These are phyloP conservation scores for Diaporthe helianthi DNA, from an alignment of 2,329 filamentous ascomycete species.

Conservation along the genomic window DNA sequence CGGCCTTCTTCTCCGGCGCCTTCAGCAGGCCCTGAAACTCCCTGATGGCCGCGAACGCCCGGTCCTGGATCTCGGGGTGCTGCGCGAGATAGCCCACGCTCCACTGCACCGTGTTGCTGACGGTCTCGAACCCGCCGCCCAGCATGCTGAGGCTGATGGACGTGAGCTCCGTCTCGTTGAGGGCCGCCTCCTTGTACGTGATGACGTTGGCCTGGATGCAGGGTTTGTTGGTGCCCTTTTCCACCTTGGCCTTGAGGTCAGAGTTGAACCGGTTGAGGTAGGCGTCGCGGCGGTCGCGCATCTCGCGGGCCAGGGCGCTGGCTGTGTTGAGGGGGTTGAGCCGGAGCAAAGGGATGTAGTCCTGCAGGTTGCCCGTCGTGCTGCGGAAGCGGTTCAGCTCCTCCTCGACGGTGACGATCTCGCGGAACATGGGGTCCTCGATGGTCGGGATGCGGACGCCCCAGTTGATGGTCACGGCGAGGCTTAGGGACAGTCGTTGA, in stretches of 20 bases:
- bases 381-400: constrained; percentile 35
- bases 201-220: constrained; percentile 35
- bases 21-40: constrained; percentile 37
- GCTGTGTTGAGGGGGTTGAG: constrained; percentile 32
- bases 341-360: constrained; percentile 33
- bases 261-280: constrained; percentile 29
- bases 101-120: constrained; percentile 35
- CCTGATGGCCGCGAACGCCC: constrained; percentile 64
- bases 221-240: constrained; percentile 26
- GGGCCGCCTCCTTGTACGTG: constrained; percentile 32
- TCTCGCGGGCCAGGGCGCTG: constrained; percentile 27
- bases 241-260: constrained; percentile 28
- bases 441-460: constrained; percentile 35
- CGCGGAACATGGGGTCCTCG: constrained; percentile 34
- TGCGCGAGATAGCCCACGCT: constrained; percentile 34
- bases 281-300: constrained; percentile 31
- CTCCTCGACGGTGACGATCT: constrained; percentile 37
- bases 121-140: constrained; percentile 49
- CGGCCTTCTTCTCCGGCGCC: neutral
- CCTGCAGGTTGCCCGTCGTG: constrained; percentile 33
- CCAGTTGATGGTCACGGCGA: constrained; percentile 36
- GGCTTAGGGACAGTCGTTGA: constrained; percentile 35
- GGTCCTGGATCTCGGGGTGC: constrained; percentile 62
- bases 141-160: constrained; percentile 60
- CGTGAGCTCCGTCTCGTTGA: constrained; percentile 32